phyloP scores from a whole-genome alignment of 2,329 filamentous ascomycete genomes.

The Mollisia scopiformis region DNA sequence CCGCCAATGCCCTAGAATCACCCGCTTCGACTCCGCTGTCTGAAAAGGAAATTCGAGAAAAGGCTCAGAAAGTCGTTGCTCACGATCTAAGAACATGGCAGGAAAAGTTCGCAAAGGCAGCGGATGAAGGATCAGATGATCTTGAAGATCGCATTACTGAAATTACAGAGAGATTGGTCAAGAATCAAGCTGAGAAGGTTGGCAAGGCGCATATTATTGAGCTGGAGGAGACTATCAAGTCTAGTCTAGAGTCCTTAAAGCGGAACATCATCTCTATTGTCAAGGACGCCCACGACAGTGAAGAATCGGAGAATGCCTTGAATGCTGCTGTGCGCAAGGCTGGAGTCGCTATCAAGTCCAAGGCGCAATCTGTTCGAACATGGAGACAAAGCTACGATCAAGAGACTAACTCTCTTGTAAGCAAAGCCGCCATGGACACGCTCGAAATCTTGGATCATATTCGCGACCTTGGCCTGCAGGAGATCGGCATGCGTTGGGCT shows the following conservation, averaged over 20 bases:
- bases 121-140: constrained; percentile 79
- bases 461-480: constrained; percentile 69
- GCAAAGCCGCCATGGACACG: constrained; percentile 63
- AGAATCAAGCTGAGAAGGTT: constrained; percentile 65
- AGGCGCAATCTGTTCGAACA: constrained; percentile 64
- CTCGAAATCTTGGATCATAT: constrained; percentile 70
- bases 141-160: constrained; percentile 65
- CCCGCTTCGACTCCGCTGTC: constrained; percentile 33
- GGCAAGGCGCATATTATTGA: constrained; percentile 69
- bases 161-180: constrained; percentile 71
- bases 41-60: constrained; percentile 58
- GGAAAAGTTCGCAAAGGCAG: constrained; percentile 81
- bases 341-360: constrained; percentile 63
- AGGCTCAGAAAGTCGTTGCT: constrained; percentile 68
- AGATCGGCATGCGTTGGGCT: constrained; percentile 81
- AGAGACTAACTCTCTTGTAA: constrained; percentile 58
- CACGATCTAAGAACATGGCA: constrained; percentile 86
- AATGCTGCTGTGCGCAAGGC: constrained; percentile 56
- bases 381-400: constrained; percentile 64
- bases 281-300: constrained; percentile 54
- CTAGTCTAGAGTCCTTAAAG: constrained; percentile 69
- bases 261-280: constrained; percentile 67
- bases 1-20: not conserved
- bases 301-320: constrained; percentile 55
- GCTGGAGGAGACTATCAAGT: constrained; percentile 68